Conservation (phyloP, 2,329 filamentous ascomycete genomes). For the Elsinoe fawcettii region DNA sequence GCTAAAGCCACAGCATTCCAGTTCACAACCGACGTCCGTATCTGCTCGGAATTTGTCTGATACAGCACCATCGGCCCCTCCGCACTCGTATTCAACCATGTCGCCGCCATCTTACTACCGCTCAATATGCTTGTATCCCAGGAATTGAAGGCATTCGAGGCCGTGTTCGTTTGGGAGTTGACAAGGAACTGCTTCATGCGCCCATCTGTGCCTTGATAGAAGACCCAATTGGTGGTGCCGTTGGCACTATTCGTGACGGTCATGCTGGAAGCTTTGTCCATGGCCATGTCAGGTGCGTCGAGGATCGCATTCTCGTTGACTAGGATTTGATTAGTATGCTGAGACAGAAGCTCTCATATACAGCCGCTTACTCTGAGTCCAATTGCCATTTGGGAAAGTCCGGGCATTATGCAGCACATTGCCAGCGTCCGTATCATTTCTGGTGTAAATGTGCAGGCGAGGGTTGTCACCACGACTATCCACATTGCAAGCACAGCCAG, state of each 20-base stretch:
- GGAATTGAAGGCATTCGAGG: not conserved
- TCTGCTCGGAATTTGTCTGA: not conserved
- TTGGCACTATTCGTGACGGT: not conserved
- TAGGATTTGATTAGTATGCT: not conserved
- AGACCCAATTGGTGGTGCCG: not conserved
- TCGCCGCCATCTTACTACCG: not conserved
- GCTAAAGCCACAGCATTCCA: conserved; percentile 5
- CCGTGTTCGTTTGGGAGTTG: not conserved
- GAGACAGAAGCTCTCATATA: not conserved
- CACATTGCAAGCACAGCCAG: not conserved
- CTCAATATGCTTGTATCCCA: not conserved
- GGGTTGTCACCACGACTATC: not conserved
- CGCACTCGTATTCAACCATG: not conserved
- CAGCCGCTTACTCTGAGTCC: not conserved
- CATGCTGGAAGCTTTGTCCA: conserved; percentile 5
- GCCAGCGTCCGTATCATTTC: not conserved
- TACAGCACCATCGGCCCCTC: conserved; percentile 8
- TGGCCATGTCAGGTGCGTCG: not conserved
- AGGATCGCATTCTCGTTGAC: not conserved
- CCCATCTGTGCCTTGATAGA: not conserved
- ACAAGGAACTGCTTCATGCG: conserved; percentile 5
- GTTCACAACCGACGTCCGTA: not conserved
- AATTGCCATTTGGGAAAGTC: not conserved
- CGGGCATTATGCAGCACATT: not conserved
- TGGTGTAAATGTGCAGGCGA: conserved; percentile 2